A percentile compares a stretch with the other conserved stretches of the same genome.
These are phyloP conservation scores for Pythium graminicola DNA, from an alignment of 352 stramenopile species.

Conservation along the genomic window DNA sequence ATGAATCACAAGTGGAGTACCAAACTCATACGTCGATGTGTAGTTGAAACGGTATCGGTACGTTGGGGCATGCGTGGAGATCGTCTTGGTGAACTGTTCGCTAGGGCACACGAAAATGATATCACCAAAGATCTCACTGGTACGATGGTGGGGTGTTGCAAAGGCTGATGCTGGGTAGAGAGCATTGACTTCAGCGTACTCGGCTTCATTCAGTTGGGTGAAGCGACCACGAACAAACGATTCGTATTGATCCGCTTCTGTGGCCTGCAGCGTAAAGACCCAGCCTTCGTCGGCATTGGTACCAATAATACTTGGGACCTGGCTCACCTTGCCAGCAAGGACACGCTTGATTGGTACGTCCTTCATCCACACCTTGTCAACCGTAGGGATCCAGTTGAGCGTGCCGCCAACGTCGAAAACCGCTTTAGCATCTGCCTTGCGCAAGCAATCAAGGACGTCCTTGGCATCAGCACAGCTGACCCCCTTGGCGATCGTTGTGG, in stretches of 20 bases:
- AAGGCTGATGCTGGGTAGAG: slow-evolving; percentile 12
- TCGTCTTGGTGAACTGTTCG: background rate
- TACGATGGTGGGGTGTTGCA: slow-evolving; percentile 1
- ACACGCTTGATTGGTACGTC: slow-evolving; percentile 1
- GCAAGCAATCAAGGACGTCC: slow-evolving; percentile 1
- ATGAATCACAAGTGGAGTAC: slow-evolving; percentile 4
- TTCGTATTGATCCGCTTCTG: background rate
- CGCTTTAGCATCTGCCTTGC: background rate
- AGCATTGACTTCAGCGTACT: background rate
- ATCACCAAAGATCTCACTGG: slow-evolving; percentile 8
- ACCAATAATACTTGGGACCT: slow-evolving; percentile 7
- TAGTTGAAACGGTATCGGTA: slow-evolving; percentile 21
- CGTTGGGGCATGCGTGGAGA: background rate
- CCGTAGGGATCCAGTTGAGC: background rate
- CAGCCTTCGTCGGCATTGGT: slow-evolving; percentile 18
- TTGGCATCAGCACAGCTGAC: background rate
- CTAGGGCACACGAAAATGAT: slow-evolving; percentile 7
- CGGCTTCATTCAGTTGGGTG: background rate
- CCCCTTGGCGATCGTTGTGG: background rate
- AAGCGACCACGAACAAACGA: background rate
- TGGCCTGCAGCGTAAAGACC: background rate
- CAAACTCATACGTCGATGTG: background rate
- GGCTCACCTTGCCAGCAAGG: background rate
- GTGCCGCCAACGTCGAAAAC: background rate
- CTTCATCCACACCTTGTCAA: slow-evolving; percentile 6